phyloP scores from a whole-genome alignment of 2,329 filamentous ascomycete species.

The Endoconidiophora polonica region DNA sequence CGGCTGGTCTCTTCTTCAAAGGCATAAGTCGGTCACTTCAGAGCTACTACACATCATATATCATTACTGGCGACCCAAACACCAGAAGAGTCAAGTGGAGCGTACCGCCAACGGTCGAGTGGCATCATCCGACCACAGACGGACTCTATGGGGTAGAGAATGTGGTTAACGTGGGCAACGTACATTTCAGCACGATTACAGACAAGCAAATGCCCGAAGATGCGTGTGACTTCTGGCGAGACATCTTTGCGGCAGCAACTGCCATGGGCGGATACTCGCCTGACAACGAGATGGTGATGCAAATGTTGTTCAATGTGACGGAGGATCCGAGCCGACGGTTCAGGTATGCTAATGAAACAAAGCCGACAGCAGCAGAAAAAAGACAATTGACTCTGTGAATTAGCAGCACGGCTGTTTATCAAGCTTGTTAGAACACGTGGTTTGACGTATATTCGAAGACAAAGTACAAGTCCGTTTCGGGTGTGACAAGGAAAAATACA shows the following conservation, averaged over 20 bases:
- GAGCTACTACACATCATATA: constrained; percentile 25
- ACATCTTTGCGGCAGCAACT: constrained; percentile 16
- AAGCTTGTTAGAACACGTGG: no score
- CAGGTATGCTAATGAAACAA: background rate
- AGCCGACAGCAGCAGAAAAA: no score
- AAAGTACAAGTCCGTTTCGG: no score
- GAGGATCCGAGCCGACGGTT: constrained; percentile 3
- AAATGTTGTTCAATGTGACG: constrained; percentile 5
- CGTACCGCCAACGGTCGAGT: constrained; percentile 21
- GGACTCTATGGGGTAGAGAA: constrained; percentile 14
- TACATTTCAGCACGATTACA: constrained; percentile 18
- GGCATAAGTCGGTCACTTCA: constrained; percentile 24
- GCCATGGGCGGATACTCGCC: constrained; percentile 20
- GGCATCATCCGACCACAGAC: constrained; percentile 19
- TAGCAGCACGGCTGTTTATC: no score
- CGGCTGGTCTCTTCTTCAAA: constrained; percentile 19
- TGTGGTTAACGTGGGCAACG: constrained; percentile 22
- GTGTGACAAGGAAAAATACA: no score
- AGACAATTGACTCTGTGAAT: no score
- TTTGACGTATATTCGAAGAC: no score
- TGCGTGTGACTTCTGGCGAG: constrained; percentile 22
- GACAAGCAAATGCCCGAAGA: constrained; percentile 18
- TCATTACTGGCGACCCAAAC: constrained; percentile 25
- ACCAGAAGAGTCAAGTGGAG: constrained; percentile 18
- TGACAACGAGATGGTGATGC: constrained; percentile 5